A percentile compares a stretch with the other conserved stretches of the same genome.
Conservation (phyloP, 192 early-diverging fungal genomes). For the Glomus cerebriforme region DNA sequence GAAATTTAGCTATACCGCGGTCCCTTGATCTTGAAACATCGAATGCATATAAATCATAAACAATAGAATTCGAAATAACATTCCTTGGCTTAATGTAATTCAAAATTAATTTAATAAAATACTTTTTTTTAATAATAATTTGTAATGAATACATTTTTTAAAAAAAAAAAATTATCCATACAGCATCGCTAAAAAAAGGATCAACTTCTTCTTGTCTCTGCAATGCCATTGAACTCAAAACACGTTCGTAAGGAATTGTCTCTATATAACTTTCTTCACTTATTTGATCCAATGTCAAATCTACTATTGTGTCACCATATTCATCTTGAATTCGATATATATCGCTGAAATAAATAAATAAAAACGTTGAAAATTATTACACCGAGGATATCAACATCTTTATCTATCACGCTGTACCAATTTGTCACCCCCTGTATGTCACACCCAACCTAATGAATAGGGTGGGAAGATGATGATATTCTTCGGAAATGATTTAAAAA, state of each 20-base stretch:
- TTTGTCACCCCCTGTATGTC: no score
- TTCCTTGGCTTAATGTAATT: not conserved
- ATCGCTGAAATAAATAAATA: not conserved
- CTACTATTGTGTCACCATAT: not conserved
- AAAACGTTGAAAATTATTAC: no score
- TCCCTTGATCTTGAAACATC: slow-evolving; percentile 17
- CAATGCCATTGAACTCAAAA: slow-evolving; percentile 1
- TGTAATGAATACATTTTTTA: no score
- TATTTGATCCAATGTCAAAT: not conserved
- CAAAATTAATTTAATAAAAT: no score
- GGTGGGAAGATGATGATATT: no score
- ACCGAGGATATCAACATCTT: no score
- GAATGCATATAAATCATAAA: not conserved
- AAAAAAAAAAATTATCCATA: no score
- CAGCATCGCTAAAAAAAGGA: not conserved
- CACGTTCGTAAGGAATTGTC: slow-evolving; percentile 6
- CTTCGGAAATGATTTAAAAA: no score
- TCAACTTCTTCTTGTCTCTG: slow-evolving; percentile 30
- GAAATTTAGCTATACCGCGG: not conserved
- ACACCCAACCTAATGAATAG: no score
- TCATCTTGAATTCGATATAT: slow-evolving; percentile 19
- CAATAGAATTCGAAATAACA: no score
- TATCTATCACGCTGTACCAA: no score
- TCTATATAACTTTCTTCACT: not conserved
- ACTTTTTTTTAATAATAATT: no score